Percentiles rank a stretch among this genome's conserved stretches.
Evolutionary conservation across 371 early-diverging fungal species (phyloP).

Genomic region (Rhizopus delemar): DNA sequence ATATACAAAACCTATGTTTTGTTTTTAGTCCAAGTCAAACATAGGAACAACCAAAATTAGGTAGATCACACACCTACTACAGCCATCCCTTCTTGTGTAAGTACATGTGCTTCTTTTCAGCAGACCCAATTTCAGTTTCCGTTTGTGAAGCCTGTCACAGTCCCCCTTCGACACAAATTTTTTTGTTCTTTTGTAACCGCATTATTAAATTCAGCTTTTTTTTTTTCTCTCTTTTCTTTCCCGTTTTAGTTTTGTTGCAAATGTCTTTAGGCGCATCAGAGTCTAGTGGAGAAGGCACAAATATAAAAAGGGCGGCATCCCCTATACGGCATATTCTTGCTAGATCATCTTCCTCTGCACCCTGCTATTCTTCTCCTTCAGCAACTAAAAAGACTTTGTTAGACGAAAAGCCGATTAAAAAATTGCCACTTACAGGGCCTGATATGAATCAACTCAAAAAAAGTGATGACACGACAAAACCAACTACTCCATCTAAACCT

Average conservation of each 20-base stretch:
- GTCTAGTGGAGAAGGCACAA: neutral
- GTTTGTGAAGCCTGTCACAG: slow-evolving; percentile 5
- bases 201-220: neutral
- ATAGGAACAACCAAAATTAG: neutral
- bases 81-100: neutral
- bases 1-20: too few species aligned
- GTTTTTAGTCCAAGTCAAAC: too few species aligned
- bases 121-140: slow-evolving; percentile 1
- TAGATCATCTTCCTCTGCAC: neutral
- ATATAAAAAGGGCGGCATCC: neutral
- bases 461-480: neutral
- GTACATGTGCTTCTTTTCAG: neutral
- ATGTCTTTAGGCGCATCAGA: neutral
- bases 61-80: neutral
- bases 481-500: neutral
- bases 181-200: slow-evolving; percentile 3
- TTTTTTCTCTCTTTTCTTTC: slow-evolving; percentile 1
- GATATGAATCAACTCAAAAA: neutral
- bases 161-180: slow-evolving; percentile 5
- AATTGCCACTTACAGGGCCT: neutral
- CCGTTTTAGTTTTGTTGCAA: neutral
- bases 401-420: neutral
- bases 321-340: neutral
- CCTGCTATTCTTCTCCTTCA: neutral
- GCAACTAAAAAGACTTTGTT: neutral